phyloP scores from a whole-genome alignment of 306 rosid species.

The Quercus glauca region DNA sequence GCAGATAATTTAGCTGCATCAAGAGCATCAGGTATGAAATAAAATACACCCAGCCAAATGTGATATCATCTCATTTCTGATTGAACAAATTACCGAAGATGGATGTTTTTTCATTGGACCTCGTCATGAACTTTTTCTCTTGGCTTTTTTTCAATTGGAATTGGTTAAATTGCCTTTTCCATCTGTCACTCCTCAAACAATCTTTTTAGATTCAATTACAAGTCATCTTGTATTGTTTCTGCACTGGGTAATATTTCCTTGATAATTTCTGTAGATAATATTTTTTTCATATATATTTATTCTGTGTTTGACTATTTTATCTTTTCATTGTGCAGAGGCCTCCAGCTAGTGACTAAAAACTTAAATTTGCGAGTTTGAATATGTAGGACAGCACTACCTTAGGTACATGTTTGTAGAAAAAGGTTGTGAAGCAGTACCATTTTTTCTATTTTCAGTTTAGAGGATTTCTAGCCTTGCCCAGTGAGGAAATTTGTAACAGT shows the following conservation, averaged over 20 bases:
- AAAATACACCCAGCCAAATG: neutral
- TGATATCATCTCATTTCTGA: neutral
- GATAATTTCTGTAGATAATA: neutral
- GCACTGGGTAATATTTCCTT: neutral
- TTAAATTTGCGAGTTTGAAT: conserved; percentile 6
- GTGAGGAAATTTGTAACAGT: too few species aligned
- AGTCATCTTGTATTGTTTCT: neutral
- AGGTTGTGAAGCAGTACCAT: too few species aligned
- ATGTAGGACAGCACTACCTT: neutral
- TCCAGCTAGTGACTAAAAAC: conserved; percentile 30
- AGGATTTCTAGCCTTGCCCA: neutral
- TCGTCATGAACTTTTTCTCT: too few species aligned
- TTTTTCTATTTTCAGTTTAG: neutral
- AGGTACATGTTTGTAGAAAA: neutral
- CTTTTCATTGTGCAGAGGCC: conserved; percentile 47
- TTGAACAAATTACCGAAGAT: neutral
- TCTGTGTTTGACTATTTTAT: conserved; percentile 6
- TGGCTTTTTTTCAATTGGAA: neutral
- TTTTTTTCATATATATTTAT: neutral
- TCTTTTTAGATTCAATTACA: neutral
- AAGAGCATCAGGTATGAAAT: conserved; percentile 45
- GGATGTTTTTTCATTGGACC: neutral
- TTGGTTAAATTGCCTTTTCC: neutral
- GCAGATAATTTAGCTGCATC: conserved; percentile 49
- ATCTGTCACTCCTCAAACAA: neutral